phyloP scores from a whole-genome alignment of 73 alveolate genomes.

The Paramecium biaurelia region DNA sequence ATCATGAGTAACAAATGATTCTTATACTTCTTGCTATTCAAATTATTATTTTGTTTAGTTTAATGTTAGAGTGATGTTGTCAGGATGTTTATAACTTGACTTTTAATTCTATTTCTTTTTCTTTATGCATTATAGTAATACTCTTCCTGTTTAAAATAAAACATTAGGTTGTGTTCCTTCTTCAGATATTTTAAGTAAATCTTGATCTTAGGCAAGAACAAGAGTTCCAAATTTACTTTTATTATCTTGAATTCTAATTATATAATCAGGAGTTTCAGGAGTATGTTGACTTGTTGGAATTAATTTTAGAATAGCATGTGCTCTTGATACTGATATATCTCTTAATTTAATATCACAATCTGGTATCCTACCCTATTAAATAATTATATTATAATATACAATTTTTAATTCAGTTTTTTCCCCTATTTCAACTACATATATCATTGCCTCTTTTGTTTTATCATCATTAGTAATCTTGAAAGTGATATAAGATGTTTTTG shows the following conservation, averaged over 20 bases:
- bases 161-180: background rate
- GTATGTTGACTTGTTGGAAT: background rate
- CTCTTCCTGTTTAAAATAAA: conserved; percentile 20
- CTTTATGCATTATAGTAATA: background rate
- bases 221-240: conserved; percentile 88
- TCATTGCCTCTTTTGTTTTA: conserved; percentile 40
- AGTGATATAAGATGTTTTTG: conserved; percentile 24
- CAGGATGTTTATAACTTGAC: conserved; percentile 26
- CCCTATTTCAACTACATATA: conserved; percentile 30
- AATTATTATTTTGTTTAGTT: background rate
- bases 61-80: background rate
- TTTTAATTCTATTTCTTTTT: background rate
- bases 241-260: conserved; percentile 68
- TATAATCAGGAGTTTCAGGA: background rate
- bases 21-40: background rate
- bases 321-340: conserved; percentile 85
- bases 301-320: conserved; percentile 75
- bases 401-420: conserved; percentile 39
- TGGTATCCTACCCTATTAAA: conserved; percentile 79
- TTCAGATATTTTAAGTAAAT: background rate
- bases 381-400: background rate
- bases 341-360: conserved; percentile 81
- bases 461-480: conserved; percentile 28
- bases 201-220: conserved; percentile 48
- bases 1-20: conserved; percentile 42